Evolutionary conservation across 2,329 filamentous ascomycete genomes (phyloP).

Genomic region (Fonsecaea multimorphosa): DNA sequence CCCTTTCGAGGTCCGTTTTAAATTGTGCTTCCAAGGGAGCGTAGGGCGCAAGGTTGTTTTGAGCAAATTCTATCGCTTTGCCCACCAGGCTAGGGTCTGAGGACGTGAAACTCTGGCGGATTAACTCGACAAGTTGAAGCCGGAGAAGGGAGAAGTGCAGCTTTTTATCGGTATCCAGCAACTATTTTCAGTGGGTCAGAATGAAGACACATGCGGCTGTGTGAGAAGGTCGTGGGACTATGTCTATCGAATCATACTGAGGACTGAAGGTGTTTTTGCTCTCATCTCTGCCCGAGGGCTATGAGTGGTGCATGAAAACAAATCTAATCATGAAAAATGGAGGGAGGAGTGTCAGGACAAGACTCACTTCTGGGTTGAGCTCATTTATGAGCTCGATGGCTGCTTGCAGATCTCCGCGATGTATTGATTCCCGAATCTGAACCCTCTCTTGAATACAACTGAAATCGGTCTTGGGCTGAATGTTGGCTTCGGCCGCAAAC

Average conservation of each 20-base stretch:
- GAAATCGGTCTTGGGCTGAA: conserved; percentile 73
- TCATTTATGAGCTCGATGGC: conserved; percentile 90
- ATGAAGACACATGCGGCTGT: conserved; percentile 6
- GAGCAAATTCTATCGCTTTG: conserved; percentile 84
- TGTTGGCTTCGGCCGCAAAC: conserved; percentile 92
- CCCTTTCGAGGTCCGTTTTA: conserved; percentile 84
- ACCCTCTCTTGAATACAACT: conserved; percentile 78
- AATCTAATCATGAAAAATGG: conserved; percentile 85
- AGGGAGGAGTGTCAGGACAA: neutral
- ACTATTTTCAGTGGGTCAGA: conserved; percentile 60
- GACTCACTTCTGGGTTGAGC: conserved; percentile 83
- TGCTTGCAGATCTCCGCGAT: conserved; percentile 80
- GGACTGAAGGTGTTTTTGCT: conserved; percentile 79
- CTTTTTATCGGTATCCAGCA: conserved; percentile 80
- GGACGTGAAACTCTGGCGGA: conserved; percentile 71
- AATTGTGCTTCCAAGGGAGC: conserved; percentile 83
- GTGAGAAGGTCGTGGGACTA: conserved; percentile 24
- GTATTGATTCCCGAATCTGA: conserved; percentile 82
- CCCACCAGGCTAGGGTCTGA: conserved; percentile 69
- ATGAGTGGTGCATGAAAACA: conserved; percentile 99
- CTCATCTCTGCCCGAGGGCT: conserved; percentile 90
- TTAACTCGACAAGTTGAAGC: conserved; percentile 91
- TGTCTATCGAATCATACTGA: conserved; percentile 73
- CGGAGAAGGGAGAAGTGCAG: conserved; percentile 90
- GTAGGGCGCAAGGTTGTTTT: conserved; percentile 81